Evolutionary conservation across 768 basidiomycete species (phyloP), one percentile per base, ranked within the genome.

Genomic region (Infundibulicybe gibba): DNA sequence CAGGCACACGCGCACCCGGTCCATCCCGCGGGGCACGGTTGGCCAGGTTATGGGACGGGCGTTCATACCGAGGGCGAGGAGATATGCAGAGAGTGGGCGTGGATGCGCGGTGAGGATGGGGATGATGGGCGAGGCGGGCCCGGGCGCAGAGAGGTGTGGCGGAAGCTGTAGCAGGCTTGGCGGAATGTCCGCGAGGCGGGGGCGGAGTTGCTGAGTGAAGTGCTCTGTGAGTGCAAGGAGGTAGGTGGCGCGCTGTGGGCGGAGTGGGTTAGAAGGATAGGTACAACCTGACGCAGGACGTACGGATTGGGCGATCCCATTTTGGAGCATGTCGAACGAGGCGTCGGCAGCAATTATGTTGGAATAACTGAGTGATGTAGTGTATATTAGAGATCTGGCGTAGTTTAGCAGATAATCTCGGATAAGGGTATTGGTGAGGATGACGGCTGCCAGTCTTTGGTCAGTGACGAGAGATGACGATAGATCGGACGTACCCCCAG

Each of bases 341-440:
- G 83, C 85, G 40, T 83, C 79, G 11, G 85, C 77, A 1, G 89
- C 83, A 40, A 92, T 68, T 35, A 94, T 75, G 57, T 83, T 92
- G 11, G 85, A 77, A 54, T 82, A 80, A 50, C 85, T 83, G 49
- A 91, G 75, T 0, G 90, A 80, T 0, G 95, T 97, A 2, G 93
- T 97, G 67, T 93, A 97, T 43, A 97, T 90, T 42, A 97, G 71
- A 2, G 92, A 79, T 20, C 94, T 77, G 0, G 93, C 93, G 64
- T 94, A 98, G 61, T 97, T 97, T 53, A 97, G 66, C 16, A 97
- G 70, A 64, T 93, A 97, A 52, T 88, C 80, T 10, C 86, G 83
- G 39, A 95, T 75, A 9, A 90, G 69, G 1, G 76, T 72, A 13
- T 72, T 85, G 13, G 84, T 85, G 32, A 97, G 67, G 5, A 97